Base-by-base conservation (phyloP, 2,329 filamentous ascomycete species). In the Fusarium udum region DNA sequence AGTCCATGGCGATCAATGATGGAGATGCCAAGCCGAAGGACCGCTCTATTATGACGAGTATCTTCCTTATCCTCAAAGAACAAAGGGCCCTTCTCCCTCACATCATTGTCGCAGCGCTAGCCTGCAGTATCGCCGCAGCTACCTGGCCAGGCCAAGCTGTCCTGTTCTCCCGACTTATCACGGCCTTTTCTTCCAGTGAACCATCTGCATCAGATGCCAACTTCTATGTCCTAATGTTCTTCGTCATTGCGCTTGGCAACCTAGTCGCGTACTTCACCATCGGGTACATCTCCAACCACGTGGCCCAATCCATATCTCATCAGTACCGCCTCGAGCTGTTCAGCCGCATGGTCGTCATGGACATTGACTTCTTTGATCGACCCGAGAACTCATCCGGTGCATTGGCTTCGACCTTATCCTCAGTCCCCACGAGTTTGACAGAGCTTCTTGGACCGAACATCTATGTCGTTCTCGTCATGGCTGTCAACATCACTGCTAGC, bases 401-500 rank as follows among this genome's bases (percentile, higher is more conserved):
- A 3, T 71, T 84, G 15, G 76, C 77, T 7, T 78, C 78, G 31
- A 77, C 77, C 4, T 64, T 83, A 3, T 79, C 80, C 1, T 77
- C 77, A 0, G 64, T 80, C 4, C 78, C 83, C 2, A 80, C 85
- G 32, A 85, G 83, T 2, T 80, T 87, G 4, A 79, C 85, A 12
- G 85, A 87, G 40, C 78, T 88, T 7, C 80, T 87, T 51, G 82
- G 83, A 4, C 77, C 82, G 52, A 87, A 83, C 46, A 72, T 87
- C 12, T 80, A 78, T 4, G 66, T 86, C 11, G 81, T 87, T 18
- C 51, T 86, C 3, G 80, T 85, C 26, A 77, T 82, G 11, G n/a
- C 84, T 4, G 65, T 85, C 43, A 86, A 81, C 34, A 67, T 88
- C 0, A 34, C 84, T 2, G 78, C 80, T 6, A 82, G 79, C 61